Conservation (phyloP, 345 rosid species). For the Populus alba region DNA sequence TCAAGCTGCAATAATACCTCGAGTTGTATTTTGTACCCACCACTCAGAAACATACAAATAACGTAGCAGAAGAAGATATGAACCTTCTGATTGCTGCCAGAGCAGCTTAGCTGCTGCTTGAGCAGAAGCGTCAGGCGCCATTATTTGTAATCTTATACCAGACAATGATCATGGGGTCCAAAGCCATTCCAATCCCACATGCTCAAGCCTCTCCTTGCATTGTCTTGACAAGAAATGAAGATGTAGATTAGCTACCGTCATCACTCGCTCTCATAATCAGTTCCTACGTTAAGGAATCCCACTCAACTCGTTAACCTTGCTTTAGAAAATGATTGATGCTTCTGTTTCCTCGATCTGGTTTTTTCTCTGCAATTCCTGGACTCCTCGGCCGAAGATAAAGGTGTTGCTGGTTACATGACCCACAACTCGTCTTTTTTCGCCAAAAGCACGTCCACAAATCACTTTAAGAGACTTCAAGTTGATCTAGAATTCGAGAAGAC, state of each 20-base stretch:
- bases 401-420: not conserved
- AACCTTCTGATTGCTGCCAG: not conserved
- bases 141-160: not conserved
- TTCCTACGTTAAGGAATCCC: conserved; percentile 9
- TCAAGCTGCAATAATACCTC: not conserved
- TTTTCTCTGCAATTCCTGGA: not conserved
- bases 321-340: not conserved
- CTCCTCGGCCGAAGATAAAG: not conserved
- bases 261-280: not conserved
- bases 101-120: not conserved
- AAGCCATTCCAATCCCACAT: conserved; percentile 7
- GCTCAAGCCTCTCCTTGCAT: not conserved
- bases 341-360: not conserved
- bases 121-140: not conserved
- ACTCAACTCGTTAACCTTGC: not conserved
- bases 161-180: conserved; percentile 11
- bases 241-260: conserved; percentile 12
- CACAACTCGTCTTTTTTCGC: not conserved
- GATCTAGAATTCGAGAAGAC: not conserved
- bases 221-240: conserved; percentile 12
- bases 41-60: not conserved
- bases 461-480: not conserved
- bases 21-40: not conserved
- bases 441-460: not conserved
- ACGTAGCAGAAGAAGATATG: not conserved